These are phyloP conservation scores for Leccinum rimulosum DNA, from an alignment of 768 basidiomycete species.

Conservation along the genomic window DNA sequence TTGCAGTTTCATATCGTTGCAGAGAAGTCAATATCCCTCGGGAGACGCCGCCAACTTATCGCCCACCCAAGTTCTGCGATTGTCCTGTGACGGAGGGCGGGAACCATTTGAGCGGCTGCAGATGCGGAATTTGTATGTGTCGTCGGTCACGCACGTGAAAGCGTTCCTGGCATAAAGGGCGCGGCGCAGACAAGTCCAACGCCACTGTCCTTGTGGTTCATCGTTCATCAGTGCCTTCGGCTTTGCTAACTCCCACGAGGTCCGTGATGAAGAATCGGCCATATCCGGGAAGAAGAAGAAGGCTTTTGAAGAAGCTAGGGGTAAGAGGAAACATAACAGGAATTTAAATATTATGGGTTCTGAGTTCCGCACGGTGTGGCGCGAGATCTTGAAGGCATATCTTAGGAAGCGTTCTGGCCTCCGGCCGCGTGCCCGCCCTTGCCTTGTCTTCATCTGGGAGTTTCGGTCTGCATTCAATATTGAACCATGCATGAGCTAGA, in stretches of 20 bases:
- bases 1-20: not conserved
- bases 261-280: not conserved
- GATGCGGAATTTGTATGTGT: not conserved
- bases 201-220: not conserved
- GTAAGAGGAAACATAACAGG: not conserved
- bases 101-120: not conserved
- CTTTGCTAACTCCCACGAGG: not conserved
- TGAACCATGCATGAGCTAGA: not conserved
- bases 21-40: not conserved
- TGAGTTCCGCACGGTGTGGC: not conserved
- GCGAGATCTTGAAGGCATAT: not conserved
- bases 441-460: not conserved
- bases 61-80: not conserved
- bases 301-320: conserved; percentile 1
- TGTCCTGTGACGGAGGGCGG: not conserved
- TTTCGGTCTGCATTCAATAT: not conserved
- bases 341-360: not conserved
- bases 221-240: not conserved
- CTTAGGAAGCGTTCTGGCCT: not conserved
- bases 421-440: not conserved
- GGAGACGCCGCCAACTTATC: not conserved
- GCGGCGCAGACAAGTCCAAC: not conserved
- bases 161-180: not conserved
- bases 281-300: not conserved
- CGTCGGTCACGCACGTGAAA: not conserved